Conservation (phyloP, 148 eudicot genomes). For the Rhododendron henanense region DNA sequence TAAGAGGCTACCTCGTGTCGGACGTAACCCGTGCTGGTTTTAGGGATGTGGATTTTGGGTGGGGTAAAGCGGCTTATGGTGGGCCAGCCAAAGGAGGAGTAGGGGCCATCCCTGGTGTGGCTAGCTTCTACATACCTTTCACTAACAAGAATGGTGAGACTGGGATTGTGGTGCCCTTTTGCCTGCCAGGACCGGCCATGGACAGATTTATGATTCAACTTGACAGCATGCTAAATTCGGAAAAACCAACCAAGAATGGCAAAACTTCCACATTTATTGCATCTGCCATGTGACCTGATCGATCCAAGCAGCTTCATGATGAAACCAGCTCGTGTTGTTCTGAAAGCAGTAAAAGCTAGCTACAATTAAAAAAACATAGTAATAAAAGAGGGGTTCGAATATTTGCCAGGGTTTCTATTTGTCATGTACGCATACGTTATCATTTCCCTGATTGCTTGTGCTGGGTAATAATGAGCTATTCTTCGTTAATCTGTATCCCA, state of each 20-base stretch:
- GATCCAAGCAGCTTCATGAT: neutral
- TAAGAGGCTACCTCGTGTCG: slow-evolving; percentile 12
- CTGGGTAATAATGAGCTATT: no score
- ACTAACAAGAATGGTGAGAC: slow-evolving; percentile 18
- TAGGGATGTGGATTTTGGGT: slow-evolving; percentile 23
- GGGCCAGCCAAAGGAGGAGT: slow-evolving; percentile 27
- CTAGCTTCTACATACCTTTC: slow-evolving; percentile 23
- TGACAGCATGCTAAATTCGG: slow-evolving; percentile 9
- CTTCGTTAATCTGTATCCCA: no score
- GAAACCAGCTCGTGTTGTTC: neutral
- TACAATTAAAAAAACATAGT: no score
- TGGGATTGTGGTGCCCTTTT: slow-evolving; percentile 26
- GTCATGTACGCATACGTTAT: no score
- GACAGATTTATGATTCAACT: slow-evolving; percentile 15
- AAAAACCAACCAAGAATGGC: neutral
- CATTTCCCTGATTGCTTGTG: no score
- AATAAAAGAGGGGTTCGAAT: no score
- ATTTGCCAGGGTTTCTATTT: no score
- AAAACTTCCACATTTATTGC: neutral
- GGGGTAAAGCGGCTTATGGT: slow-evolving; percentile 21
- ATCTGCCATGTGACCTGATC: slow-evolving; percentile 10
- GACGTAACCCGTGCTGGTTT: slow-evolving; percentile 21
- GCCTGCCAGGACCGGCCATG: slow-evolving; percentile 21
- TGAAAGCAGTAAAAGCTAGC: no score
- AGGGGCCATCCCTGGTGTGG: slow-evolving; percentile 24